phyloP scores from a whole-genome alignment of 495 filamentous ascomycete genomes.

The Patellaria atrata region DNA sequence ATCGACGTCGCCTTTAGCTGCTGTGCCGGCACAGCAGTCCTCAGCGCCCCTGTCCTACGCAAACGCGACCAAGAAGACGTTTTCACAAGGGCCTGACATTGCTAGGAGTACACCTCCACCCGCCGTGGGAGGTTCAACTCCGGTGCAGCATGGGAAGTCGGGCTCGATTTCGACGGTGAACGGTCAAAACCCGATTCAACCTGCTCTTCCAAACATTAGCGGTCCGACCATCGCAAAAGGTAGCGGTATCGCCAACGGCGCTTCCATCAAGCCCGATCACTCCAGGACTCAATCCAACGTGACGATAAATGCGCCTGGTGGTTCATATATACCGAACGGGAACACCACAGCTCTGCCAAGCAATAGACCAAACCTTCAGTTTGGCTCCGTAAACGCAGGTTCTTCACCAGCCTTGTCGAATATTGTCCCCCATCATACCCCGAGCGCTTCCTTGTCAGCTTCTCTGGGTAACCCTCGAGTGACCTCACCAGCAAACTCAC shows the following conservation, averaged over 20 bases:
- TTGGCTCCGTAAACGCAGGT: constrained; percentile 53
- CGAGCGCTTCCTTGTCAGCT: constrained; percentile 41
- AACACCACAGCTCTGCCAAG: constrained; percentile 43
- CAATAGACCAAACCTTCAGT: constrained; percentile 43
- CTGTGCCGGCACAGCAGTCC: constrained; percentile 47
- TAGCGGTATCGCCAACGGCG: constrained; percentile 40
- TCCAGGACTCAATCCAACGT: constrained; percentile 63
- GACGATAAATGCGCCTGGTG: constrained; percentile 68
- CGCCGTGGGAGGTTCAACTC: constrained; percentile 54
- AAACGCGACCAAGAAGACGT: constrained; percentile 62
- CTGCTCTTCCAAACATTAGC: constrained; percentile 44
- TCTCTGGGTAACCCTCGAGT: constrained; percentile 31
- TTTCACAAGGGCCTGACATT: constrained; percentile 48
- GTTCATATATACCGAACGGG: constrained; percentile 63
- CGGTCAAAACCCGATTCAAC: constrained; percentile 59
- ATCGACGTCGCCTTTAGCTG: constrained; percentile 44
- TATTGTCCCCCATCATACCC: constrained; percentile 38
- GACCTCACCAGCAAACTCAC: constrained; percentile 56
- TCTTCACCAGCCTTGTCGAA: constrained; percentile 54
- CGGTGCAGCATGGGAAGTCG: constrained; percentile 67
- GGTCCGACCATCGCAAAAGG: constrained; percentile 47
- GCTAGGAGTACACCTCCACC: constrained; percentile 53
- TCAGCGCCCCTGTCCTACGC: constrained; percentile 45
- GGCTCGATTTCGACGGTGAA: constrained; percentile 66
- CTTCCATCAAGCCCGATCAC: constrained; percentile 50